These are phyloP conservation scores for Aspergillus sp. DNA, from an alignment of 2,329 filamentous ascomycete genomes.

Conservation along the genomic window DNA sequence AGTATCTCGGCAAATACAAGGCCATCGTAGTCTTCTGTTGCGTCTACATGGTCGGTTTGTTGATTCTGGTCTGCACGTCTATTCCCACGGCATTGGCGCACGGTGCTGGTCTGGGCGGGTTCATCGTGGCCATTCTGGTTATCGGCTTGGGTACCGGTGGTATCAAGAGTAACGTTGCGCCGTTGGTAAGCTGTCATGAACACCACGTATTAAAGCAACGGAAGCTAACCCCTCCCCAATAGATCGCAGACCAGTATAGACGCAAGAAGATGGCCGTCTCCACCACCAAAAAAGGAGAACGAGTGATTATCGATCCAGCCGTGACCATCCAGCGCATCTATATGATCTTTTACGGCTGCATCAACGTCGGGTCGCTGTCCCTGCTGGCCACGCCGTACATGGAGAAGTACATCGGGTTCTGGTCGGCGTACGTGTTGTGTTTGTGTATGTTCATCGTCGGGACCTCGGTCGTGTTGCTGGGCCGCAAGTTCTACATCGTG, in stretches of 20 bases:
- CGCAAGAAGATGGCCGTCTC: conserved; percentile 46
- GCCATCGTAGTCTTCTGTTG: conserved; percentile 50
- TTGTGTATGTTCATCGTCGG: conserved; percentile 57
- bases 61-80: conserved; percentile 49
- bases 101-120: conserved; percentile 47
- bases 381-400: conserved; percentile 59
- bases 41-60: conserved; percentile 51
- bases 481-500: conserved; percentile 39
- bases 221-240: neutral
- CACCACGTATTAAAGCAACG: no score
- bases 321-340: conserved; percentile 62
- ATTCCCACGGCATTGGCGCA: conserved; percentile 44
- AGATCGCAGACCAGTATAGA: conserved; percentile 59
- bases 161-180: conserved; percentile 59
- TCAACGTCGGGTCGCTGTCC: conserved; percentile 64
- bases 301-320: conserved; percentile 58
- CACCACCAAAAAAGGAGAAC: conserved; percentile 40
- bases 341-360: conserved; percentile 67
- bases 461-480: conserved; percentile 46
- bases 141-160: conserved; percentile 61
- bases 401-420: conserved; percentile 59
- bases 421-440: conserved; percentile 55
- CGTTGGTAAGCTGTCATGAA: conserved; percentile 23
- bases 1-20: conserved; percentile 54
- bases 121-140: conserved; percentile 50